Evolutionary conservation across 2,329 filamentous ascomycete genomes (phyloP).

Genomic region (Beauveria asiatica): DNA sequence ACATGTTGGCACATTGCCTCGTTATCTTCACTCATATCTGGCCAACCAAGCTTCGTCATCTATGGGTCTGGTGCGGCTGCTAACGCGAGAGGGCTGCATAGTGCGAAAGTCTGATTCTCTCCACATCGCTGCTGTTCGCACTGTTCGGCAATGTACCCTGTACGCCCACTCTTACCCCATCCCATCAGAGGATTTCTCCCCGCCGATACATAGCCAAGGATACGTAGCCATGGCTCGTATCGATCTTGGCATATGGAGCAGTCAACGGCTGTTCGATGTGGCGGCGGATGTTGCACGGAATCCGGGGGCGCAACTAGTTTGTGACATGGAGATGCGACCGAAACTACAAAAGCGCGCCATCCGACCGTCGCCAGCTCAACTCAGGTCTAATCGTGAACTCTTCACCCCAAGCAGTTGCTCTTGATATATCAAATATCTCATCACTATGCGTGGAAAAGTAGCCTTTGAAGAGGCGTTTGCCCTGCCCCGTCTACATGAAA

Average conservation of each 20-base stretch:
- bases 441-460: constrained; percentile 49
- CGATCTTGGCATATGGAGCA: not conserved
- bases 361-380: not conserved
- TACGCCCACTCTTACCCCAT: not conserved
- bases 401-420: not conserved
- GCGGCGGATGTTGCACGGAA: constrained; percentile 2
- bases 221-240: not conserved
- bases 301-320: not conserved
- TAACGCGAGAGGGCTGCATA: not conserved
- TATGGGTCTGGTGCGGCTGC: not conserved
- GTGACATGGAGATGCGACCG: not conserved
- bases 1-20: too few relatives aligned
- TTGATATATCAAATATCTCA: not conserved
- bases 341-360: constrained; percentile 8
- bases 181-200: not conserved
- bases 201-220: constrained; percentile 1
- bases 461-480: constrained; percentile 55
- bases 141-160: constrained; percentile 11
- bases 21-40: too few relatives aligned
- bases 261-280: not conserved
- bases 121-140: not conserved
- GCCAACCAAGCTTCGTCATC: not conserved
- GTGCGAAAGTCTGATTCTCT: not conserved
- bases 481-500: constrained; percentile 48
- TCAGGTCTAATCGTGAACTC: too few relatives aligned